Base-by-base conservation (phyloP, 2,329 filamentous ascomycete species). In the Hypoxylon sp. region DNA sequence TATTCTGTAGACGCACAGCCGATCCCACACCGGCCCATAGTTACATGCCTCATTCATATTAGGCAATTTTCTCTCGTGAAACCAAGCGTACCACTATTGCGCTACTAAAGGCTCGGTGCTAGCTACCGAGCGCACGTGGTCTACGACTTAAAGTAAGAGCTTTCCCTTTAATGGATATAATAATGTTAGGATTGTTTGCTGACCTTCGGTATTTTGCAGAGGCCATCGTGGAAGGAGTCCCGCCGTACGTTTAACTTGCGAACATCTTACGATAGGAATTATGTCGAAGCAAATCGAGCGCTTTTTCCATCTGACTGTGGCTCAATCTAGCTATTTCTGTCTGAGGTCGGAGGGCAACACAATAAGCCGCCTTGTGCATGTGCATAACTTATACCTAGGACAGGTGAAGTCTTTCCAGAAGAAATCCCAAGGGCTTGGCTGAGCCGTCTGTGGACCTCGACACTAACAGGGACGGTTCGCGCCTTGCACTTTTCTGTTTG, bases 1-100 rank as follows among this genome's bases (percentile, higher is more conserved):
- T 41, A 39, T 34, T 54, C 29, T 62, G 48, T 32, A 66, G 60
- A 69, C 46, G 67, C 56, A 69, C 57, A 60, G 56, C 60, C 63
- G 66, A 68, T 68, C 66, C 60, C 25, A 58, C 54, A 57, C 58
- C 53, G 52, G 37, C 29, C 55, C 47, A 55, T 61, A 46, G 61
- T 63, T 60, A 55, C 54, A 57, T 57, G 30, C 41, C 25, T 46
- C 37, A 51, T 56, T 51, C 23, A 46, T 55, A 32, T 54, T 64
- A 43, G 50, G 37, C 52, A 46, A 27, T 16, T 54, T 34, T 12
- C 46, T 52, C 23, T 56, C 41, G 64, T 67, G 60, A 67, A 46
- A 67, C 64, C 64, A 3, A 41, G 45, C 45, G 43, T 60, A 50
- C 29, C 37, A 46, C 39, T 53, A 52, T 65, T 47, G 46, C 54